phyloP scores from a whole-genome alignment of 108 stramenopile genomes.

The Cyclotella baltica region DNA sequence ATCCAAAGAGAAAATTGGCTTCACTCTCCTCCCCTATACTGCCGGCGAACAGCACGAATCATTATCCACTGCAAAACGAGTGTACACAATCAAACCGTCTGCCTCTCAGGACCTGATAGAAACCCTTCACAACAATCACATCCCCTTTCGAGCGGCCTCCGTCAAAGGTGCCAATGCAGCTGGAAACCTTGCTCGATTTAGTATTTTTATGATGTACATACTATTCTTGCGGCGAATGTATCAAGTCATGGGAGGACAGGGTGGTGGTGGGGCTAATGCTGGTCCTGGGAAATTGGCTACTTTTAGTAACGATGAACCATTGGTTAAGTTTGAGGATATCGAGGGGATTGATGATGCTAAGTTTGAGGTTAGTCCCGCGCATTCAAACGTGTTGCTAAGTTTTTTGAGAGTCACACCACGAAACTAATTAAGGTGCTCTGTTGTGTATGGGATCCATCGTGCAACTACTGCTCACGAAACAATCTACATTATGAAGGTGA shows the following conservation, averaged over 20 bases:
- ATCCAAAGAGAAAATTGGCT: constrained; percentile 63
- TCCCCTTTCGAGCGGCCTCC: constrained; percentile 73
- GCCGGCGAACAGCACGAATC: constrained; percentile 43
- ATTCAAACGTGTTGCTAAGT: no score
- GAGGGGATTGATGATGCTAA: constrained; percentile 89
- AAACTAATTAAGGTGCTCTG: no score
- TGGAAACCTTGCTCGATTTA: constrained; percentile 46
- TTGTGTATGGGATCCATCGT: no score
- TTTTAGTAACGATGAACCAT: constrained; percentile 46
- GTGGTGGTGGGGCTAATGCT: constrained; percentile 41
- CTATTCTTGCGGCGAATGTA: constrained; percentile 75
- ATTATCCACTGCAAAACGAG: constrained; percentile 22
- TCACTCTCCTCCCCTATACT: constrained; percentile 54
- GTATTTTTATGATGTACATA: constrained; percentile 66
- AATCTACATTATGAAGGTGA: no score
- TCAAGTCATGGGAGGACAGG: constrained; percentile 56
- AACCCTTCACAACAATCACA: constrained; percentile 52
- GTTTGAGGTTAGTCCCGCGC: constrained; percentile 82
- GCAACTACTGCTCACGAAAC: no score
- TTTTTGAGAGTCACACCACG: no score
- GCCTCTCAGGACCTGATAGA: constrained; percentile 72
- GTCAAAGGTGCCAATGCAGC: constrained; percentile 51
- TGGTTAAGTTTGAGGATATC: constrained; percentile 83
- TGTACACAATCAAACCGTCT: constrained; percentile 67
- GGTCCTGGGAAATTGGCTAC: constrained; percentile 77